Evolutionary conservation across 148 eudicot genomes (phyloP).

Genomic region (Talinum fruticosum): DNA sequence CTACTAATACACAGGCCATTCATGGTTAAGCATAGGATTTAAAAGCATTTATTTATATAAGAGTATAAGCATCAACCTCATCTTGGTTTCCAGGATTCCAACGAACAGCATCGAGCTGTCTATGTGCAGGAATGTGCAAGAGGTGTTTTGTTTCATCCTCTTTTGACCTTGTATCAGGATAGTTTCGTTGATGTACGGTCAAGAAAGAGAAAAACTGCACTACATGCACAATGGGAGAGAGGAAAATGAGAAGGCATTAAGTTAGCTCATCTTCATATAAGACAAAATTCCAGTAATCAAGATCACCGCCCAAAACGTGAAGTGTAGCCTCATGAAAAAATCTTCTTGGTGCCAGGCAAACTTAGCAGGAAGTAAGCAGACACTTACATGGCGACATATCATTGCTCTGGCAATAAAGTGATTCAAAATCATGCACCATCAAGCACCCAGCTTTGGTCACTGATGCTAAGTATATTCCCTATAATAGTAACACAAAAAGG

Average conservation of each 20-base stretch:
- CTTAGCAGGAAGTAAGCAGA: background rate
- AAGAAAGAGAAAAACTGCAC: background rate
- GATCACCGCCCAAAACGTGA: background rate
- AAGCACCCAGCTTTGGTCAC: constrained; percentile 87
- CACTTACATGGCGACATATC: constrained; percentile 30
- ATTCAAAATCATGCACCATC: constrained; percentile 77
- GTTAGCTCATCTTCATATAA: too few relatives aligned
- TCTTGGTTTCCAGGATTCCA: constrained; percentile 94
- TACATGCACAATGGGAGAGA: background rate
- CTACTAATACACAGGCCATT: background rate
- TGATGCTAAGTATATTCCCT: constrained; percentile 90
- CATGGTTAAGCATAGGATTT: background rate
- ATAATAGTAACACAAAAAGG: background rate
- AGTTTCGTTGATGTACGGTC: background rate
- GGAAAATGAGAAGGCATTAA: background rate
- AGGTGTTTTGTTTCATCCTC: constrained; percentile 79
- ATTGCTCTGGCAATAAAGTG: constrained; percentile 57
- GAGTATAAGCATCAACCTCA: constrained; percentile 49
- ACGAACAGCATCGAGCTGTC: constrained; percentile 55
- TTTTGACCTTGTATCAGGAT: constrained; percentile 27
- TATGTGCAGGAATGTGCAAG: constrained; percentile 51
- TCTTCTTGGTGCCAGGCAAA: background rate
- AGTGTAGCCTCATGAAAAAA: background rate
- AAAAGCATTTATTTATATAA: background rate
- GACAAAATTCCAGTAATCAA: too few relatives aligned